Evolutionary conservation across 2,329 filamentous ascomycete species (phyloP), one percentile per base, ranked within the genome.

Genomic region (Trichoderma koningiopsis): DNA sequence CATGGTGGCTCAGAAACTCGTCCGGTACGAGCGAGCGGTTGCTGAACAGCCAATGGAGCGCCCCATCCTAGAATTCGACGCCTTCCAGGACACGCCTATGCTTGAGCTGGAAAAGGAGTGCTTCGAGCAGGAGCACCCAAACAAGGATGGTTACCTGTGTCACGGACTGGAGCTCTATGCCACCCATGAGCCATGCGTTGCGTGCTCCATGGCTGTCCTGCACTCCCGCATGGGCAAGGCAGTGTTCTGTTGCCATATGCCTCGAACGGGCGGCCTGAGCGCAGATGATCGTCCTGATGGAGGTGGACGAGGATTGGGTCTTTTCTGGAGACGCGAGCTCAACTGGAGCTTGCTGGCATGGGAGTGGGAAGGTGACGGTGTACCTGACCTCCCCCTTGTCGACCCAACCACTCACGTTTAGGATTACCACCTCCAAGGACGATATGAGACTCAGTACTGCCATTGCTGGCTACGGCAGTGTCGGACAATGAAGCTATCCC

Each of bases 201-300:
- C 97, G 88, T 99, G 96, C 81, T 93, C 92, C 43, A 98, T 98
- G 96, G 96, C 93, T 1, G 91, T 98, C 74, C 85, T 98, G 27
- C 94, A 98, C 78, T 97, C 95, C 10, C 89, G 96, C 62, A 97
- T 99, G 85, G 90, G 92, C 56, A 90, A 91, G 65, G 92, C 94
- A 63, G 86, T 97, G 49, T 97, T 97, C 80, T 89, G 88, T 72
- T 86, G 89, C 71, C 88, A 92, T 68, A 96, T 97, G 91, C 86
- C 87, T 58, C 82, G 88, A 72, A 96, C 92, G 14, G 95, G 95
- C 61, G 94, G 93, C 55, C 84, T 97, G 81, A 91, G 91, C 75
- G 91, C 93, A 27, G 93, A 97, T 79, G 87, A 89, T 77, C 87
- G 87, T 73, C 83, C 85, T 72, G 79, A 84, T 73, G 82, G 83